Evolutionary conservation across 1,284 basidiomycete species (phyloP), one percentile per base, ranked within the genome.

Genomic region (Malassezia vespertilionis): DNA sequence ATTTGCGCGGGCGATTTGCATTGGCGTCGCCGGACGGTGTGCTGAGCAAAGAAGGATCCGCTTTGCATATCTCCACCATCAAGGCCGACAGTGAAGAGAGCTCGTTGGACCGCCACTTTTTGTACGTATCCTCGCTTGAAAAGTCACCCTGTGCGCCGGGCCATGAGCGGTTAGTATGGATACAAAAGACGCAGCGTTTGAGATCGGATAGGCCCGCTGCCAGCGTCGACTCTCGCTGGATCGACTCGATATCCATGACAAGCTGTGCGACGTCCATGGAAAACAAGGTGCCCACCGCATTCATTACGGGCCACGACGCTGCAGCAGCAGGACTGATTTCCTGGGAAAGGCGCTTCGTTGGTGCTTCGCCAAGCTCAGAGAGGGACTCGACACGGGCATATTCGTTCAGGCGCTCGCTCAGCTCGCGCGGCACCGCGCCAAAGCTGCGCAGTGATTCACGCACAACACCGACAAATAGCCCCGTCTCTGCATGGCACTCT

Each of bases 71-170:
- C 20, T 80, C 76, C 40, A 91, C 76, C 78, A 95, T 86, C 44
- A 87, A 78, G 69, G 90, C 84, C 23, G 86, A 86, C 2, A 96
- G 75, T 45, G 82, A 79, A 0, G 83, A 77, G 0, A 86, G 82
- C 74, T 96, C 91, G n/a, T 80, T 73, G 1, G 81, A 79, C 30
- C 81, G 78, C 86, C 88, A 96, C 27, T 83, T 76, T 27, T 81
- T 78, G 80, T 85, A 96, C 0, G 83, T 84, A 1, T 80, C 78
- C 2, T 58, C 57, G 83, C 84, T 46, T 72, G 80, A 21, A 79
- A 96, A 97, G 69, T 97, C 90, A 56, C 86, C 81, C 54, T 82
- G 77, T 37, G 82, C 78, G 23, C 85, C 88, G 0, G 90, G 88
- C 68, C 90, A 88, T 0, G 83, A 74, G 17, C 79, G 76, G 32